Evolutionary conservation across 192 early-diverging fungal genomes (phyloP).

Genomic region (Podochytrium sp.): DNA sequence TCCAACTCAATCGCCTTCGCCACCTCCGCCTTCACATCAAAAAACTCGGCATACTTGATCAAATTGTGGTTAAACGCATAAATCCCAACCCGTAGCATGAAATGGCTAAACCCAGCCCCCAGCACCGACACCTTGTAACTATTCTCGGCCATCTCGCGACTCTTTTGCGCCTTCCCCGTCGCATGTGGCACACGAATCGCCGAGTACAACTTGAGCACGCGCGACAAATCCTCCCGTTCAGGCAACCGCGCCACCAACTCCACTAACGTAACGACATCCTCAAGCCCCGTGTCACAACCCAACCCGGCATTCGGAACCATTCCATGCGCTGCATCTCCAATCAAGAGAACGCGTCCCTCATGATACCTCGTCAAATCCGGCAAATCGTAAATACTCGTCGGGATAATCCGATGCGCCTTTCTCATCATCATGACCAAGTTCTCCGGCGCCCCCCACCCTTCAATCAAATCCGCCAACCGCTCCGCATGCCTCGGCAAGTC

Average conservation of each 20-base stretch:
- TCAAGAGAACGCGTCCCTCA: conserved; percentile 13
- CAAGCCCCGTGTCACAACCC: conserved; percentile 28
- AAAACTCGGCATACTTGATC: too few relatives aligned
- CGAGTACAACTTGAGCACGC: conserved; percentile 7
- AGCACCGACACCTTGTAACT: conserved; percentile 1
- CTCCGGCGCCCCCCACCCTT: conserved; percentile 11
- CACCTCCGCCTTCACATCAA: too few relatives aligned
- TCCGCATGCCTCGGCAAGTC: conserved; percentile 2
- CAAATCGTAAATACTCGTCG: conserved; percentile 21
- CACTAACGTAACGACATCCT: conserved; percentile 32
- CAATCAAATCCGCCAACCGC: conserved; percentile 8
- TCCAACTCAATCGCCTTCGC: too few relatives aligned
- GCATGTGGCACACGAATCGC: conserved; percentile 1
- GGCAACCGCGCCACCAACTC: conserved; percentile 17
- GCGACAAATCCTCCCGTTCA: neutral
- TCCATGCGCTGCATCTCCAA: conserved; percentile 36
- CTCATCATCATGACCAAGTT: conserved; percentile 6
- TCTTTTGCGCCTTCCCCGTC: neutral
- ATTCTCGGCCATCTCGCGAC: conserved; percentile 18
- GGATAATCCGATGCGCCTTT: conserved; percentile 1
- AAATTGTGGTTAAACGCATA: conserved; percentile 1
- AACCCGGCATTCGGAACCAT: conserved; percentile 37
- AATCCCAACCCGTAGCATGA: neutral
- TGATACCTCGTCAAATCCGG: neutral
- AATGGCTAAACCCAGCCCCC: neutral